Base-by-base conservation (phyloP, 129 eudicot genomes). In the Solidago caesia region DNA sequence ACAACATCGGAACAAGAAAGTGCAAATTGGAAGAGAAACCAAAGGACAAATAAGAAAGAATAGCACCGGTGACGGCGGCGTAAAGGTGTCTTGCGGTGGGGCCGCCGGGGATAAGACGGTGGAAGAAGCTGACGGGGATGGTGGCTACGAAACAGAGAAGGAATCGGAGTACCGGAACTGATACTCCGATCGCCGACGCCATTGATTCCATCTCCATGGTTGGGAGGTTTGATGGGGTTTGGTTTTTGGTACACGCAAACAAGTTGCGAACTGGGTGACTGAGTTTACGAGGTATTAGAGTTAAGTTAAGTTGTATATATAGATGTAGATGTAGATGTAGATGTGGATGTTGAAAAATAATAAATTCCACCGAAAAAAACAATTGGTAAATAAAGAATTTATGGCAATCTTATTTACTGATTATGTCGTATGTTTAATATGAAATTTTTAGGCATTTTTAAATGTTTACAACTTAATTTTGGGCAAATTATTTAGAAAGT, bases 131-230 rank as follows among this genome's bases (percentile, higher is more conserved):
- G 68, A 87, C 93, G 33, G 97, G 99, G 43, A 95, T 91, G 15
- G 99, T 89, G 64, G 94, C 84, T 3, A 84, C 89, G 81, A 88
- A 91, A 76, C 97, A 88, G 26, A 95, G 83, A 45, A 95, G 89
- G 81, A 95, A 95, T n/a, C 87, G 89, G 79, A 95, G 90, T 10
- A 95, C 99, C 48, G 99, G 79, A 21, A 95, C 91, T 27, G 98
- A 94, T 2, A 94, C 85, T 63, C 99, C 99, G 84, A 91, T 85
- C 33, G 97, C 84, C 43, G 92, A 78, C 52, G 99, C 99, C 93
- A 85, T 84, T 52, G 92, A 72, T 55, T 79, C 89, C 90, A 95
- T 76, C 71, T 88, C 91, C 85, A 89, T 79, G 75, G 74, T 73
- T 71, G 8, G 5, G 67, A 21, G 21, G 21, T 12, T 12, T 53